Base-by-base conservation (phyloP, 2,329 filamentous ascomycete species). In the Ampelomyces quisqualis region DNA sequence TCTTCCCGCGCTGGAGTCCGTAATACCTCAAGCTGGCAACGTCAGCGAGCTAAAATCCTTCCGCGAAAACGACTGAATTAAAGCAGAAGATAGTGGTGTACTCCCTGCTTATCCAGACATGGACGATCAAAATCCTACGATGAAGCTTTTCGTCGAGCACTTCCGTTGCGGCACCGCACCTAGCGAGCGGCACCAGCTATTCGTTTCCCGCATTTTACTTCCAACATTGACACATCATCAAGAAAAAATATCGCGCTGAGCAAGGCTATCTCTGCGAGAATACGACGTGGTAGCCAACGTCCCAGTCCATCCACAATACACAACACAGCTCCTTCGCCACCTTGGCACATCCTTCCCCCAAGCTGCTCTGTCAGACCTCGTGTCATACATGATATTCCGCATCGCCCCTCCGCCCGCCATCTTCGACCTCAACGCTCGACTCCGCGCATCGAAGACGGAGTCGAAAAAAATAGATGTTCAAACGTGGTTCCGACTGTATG, bases 11-110 rank as follows among this genome's bases (percentile, higher is more conserved):
- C 40, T 72, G 37, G 58, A 64, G 22, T 33, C 33, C 5, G 46
- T 58, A 2, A 48, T 72, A 27, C 62, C 67, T 1, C 36, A 69
- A 13, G 60, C 60, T 5, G 63, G 64, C 13, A 64, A 60, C 18
- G 27, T 73, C 7, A 57, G 69, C 38, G 70, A 72, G 34, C 55
- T 65, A 9, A 38, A 40, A 1, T 58, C 56, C 5, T 40, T 66
- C 9, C 43, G 43, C 5, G 58, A 68, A 13, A 30, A 49, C 3
- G 60, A 65, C n/a, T 72, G 69, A 69, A 10, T 24, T 6, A 34
- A 56, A 11, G 51, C 48, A 5, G 57, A 62, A 24, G 19, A 50
- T 5, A 49, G 34, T 1, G 22, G 45, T 1, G 23, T 15, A 4
- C 45, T 52, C 2, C 57, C 53, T 18, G 38, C 49, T 19, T 19